phyloP scores from a whole-genome alignment of 495 filamentous ascomycete genomes.

The Trichoderma erinaceum region DNA sequence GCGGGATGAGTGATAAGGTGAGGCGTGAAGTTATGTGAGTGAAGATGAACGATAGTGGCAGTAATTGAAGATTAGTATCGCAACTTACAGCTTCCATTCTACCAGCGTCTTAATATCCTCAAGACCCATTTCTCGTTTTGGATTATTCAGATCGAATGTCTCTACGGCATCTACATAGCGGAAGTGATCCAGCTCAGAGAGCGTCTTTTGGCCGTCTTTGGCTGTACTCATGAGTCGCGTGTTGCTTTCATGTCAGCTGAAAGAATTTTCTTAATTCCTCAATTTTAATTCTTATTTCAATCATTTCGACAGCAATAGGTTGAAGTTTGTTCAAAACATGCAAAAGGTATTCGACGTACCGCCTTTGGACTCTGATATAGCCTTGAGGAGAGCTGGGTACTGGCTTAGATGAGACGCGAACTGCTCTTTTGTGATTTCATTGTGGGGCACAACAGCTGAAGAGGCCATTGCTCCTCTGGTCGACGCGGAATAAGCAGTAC shows the following conservation, averaged over 20 bases:
- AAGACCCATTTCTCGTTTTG: constrained; percentile 29
- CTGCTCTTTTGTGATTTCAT: constrained; percentile 16
- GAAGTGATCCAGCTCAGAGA: constrained; percentile 43
- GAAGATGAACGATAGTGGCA: background rate
- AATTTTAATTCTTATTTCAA: too few relatives aligned
- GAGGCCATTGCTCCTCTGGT: background rate
- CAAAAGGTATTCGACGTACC: constrained; percentile 24
- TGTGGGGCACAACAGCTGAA: constrained; percentile 18
- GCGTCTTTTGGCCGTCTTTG: constrained; percentile 38
- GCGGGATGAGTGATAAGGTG: background rate
- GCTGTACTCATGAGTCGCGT: constrained; percentile 21
- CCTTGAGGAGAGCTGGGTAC: constrained; percentile 35
- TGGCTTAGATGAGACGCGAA: constrained; percentile 29
- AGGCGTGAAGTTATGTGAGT: background rate
- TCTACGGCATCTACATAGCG: constrained; percentile 40
- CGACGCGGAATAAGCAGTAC: background rate
- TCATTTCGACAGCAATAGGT: too few relatives aligned
- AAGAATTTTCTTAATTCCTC: background rate
- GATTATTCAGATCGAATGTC: constrained; percentile 29
- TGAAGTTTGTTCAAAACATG: constrained; percentile 13
- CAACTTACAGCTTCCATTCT: constrained; percentile 70
- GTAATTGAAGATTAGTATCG: background rate
- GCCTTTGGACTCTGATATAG: constrained; percentile 36
- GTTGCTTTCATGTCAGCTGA: constrained; percentile 16
- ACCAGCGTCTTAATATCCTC: constrained; percentile 50